Conservation (phyloP, 768 basidiomycete species). For the Gloeopeniophorella convolvens region DNA sequence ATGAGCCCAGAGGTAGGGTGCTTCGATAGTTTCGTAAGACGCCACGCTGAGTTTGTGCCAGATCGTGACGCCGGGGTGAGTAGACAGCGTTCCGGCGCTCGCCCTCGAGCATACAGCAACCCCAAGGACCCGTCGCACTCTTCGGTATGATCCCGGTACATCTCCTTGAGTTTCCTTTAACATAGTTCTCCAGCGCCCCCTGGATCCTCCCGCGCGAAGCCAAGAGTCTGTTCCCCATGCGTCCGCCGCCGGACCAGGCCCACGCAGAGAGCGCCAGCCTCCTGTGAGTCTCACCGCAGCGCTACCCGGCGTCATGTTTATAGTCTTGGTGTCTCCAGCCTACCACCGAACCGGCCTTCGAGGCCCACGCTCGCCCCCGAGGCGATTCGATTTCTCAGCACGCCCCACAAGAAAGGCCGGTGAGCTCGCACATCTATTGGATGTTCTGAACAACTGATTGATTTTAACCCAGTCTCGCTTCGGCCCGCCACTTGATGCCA, state of each 20-base stretch:
- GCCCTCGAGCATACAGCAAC: too few relatives aligned
- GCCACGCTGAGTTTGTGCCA: too few relatives aligned
- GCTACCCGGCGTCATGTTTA: neutral
- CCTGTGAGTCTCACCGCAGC: neutral
- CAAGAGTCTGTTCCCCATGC: neutral
- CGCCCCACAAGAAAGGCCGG: constrained; percentile 1
- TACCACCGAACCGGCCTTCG: neutral
- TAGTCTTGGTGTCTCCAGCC: neutral
- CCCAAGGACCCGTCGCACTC: constrained; percentile 3
- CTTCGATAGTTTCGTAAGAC: neutral
- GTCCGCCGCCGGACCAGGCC: neutral
- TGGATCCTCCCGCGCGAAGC: neutral
- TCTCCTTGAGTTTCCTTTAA: neutral
- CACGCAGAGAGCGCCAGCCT: constrained; percentile 6
- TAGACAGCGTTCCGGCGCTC: too few relatives aligned
- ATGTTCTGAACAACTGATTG: neutral
- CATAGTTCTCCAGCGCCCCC: too few relatives aligned
- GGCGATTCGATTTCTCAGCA: neutral
- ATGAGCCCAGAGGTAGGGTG: constrained; percentile 5
- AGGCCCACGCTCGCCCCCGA: neutral
- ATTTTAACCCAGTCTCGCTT: neutral
- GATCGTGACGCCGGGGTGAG: too few relatives aligned
- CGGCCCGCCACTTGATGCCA: neutral
- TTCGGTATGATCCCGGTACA: neutral
- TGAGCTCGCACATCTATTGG: neutral